These are phyloP conservation scores for Linnemannia schmuckeri DNA, from an alignment of 192 early-diverging fungal species.

Conservation along the genomic window DNA sequence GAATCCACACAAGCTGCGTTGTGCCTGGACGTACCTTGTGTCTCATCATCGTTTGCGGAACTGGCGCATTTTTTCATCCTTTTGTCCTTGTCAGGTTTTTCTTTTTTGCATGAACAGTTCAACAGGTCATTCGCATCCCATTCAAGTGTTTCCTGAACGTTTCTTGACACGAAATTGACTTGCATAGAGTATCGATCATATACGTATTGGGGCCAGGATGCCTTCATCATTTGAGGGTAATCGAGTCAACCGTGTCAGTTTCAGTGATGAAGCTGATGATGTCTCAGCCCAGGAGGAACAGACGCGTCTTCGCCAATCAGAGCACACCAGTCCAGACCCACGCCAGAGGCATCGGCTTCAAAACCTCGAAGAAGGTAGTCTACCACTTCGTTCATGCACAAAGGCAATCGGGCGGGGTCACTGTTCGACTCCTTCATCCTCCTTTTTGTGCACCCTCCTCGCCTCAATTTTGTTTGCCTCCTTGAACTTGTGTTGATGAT, in stretches of 20 bases:
- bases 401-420: too few relatives aligned
- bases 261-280: neutral
- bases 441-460: too few relatives aligned
- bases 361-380: too few relatives aligned
- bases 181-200: neutral
- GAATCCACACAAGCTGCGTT: too few relatives aligned
- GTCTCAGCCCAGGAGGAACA: neutral
- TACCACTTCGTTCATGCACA: too few relatives aligned
- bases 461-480: neutral
- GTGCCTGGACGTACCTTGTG: too few relatives aligned
- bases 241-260: neutral
- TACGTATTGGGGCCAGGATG: neutral
- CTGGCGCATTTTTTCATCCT: too few relatives aligned
- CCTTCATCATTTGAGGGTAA: neutral
- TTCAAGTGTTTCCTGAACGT: neutral
- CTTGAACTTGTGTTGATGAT: neutral
- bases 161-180: neutral
- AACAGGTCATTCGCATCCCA: neutral
- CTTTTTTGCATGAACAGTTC: neutral
- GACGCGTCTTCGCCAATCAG: slow-evolving; percentile 1
- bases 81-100: neutral
- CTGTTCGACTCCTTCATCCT: too few relatives aligned
- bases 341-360: too few relatives aligned
- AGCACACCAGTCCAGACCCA: neutral
- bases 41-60: too few relatives aligned